Evolutionary conservation across 163 green algal genomes (phyloP).

Genomic region (Scenedesmus sp.): DNA sequence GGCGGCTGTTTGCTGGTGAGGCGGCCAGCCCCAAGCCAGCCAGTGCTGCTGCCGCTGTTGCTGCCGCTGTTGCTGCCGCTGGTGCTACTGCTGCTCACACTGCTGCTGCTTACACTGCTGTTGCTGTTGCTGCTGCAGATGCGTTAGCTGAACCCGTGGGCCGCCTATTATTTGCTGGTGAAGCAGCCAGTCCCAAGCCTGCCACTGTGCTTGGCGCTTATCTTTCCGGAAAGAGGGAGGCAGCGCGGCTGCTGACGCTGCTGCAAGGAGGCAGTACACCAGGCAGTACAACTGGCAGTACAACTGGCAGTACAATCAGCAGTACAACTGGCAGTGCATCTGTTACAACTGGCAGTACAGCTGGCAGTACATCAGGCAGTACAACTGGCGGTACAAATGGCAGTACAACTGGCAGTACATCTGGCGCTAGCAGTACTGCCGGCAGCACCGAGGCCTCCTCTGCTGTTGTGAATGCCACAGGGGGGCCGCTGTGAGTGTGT

Average conservation of each 20-base stretch:
- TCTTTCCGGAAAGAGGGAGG: constrained; percentile 60
- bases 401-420: too few relatives aligned
- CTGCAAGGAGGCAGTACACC: not conserved
- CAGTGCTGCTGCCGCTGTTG: constrained; percentile 44
- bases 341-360: not conserved
- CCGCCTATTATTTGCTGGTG: constrained; percentile 65
- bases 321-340: not conserved
- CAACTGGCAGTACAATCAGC: not conserved
- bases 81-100: not conserved
- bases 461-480: too few relatives aligned
- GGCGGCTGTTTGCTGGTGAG: constrained; percentile 67
- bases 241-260: constrained; percentile 41
- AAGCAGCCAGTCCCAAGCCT: constrained; percentile 56
- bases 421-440: too few relatives aligned
- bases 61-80: too few relatives aligned
- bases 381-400: not conserved
- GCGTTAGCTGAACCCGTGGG: constrained; percentile 53
- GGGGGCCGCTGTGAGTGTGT: too few relatives aligned
- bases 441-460: too few relatives aligned
- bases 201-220: constrained; percentile 63
- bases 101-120: not conserved
- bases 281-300: not conserved
- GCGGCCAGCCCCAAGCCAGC: constrained; percentile 54
- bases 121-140: not conserved
- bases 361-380: not conserved